Base-by-base conservation (phyloP, 768 basidiomycete species). In the Tremella fuciformis region DNA sequence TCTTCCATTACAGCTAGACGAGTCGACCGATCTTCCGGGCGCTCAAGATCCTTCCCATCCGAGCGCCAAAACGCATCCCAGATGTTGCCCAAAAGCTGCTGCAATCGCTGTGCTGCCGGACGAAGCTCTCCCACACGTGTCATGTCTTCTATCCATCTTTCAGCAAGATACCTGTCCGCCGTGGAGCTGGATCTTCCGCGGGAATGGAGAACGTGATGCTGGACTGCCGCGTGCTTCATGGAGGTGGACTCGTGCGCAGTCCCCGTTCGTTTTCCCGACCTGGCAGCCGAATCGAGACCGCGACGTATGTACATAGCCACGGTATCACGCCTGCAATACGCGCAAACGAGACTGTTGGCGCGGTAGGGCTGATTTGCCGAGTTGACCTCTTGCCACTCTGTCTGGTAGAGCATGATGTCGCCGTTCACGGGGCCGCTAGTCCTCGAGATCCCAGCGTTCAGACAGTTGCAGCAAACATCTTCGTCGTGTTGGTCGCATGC, bases 401-500 rank as follows among this genome's bases (percentile, higher is more conserved):
- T 8, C 22, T 50, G 19, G 22, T 3, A 18, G 16, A 29, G 18
- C 25, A 26, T 25, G 49, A 25, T 50, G 8, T 50, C 18, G 6
- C 19, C 25, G n/a, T 50, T 50, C 13, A 29, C n/a, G n/a, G 25
- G 25, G n/a, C 19, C 38, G 34, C 18, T 53, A 8, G n/a, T 15
- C 13, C 26, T 37, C 9, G 26, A n/a, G 3, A 18, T 53, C 7
- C 26, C 37, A 13, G 13, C 56, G 13, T 15, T 18, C 15, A 57
- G 24, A 38, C 65, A 66, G 11, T 39, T 21, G 7, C 40, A 51
- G 42, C 65, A 66, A 24, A 29, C 57, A 18, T 49, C 46, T 25
- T 37, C 13, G 21, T 49, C n/a, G 50, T 66, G 65, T n/a, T 47
- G 53, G 8, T 55, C 56, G 41, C 65, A 66, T 4, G 62, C 63